phyloP scores from a whole-genome alignment of 78 protist species.

The Dictyostelium capitatum region DNA sequence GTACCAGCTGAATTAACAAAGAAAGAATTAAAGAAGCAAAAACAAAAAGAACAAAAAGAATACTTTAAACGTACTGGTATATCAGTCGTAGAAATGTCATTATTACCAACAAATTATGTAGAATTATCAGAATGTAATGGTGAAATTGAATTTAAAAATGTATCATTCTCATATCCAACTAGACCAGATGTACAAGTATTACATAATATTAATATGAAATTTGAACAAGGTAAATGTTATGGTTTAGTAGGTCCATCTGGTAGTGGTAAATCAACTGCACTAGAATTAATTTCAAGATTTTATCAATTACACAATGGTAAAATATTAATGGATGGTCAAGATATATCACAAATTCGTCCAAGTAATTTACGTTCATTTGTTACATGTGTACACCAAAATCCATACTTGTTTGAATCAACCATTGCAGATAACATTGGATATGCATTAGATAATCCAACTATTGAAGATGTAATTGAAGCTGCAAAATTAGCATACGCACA shows the following conservation, averaged over 20 bases:
- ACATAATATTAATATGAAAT: constrained; percentile 52
- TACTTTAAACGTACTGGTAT: constrained; percentile 56
- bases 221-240: constrained; percentile 85
- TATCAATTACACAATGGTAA: constrained; percentile 77
- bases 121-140: constrained; percentile 33
- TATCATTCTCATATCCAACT: constrained; percentile 86
- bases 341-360: constrained; percentile 56
- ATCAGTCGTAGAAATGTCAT: constrained; percentile 25
- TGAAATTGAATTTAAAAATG: constrained; percentile 83
- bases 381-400: constrained; percentile 90
- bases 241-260: constrained; percentile 94
- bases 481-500: constrained; percentile 93
- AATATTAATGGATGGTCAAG: constrained; percentile 84
- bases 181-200: constrained; percentile 84
- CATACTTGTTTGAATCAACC: constrained; percentile 87
- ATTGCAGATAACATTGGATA: constrained; percentile 77
- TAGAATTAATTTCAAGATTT: constrained; percentile 79
- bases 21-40: constrained; percentile 35
- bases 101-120: constrained; percentile 11
- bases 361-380: constrained; percentile 75
- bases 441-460: constrained; percentile 52
- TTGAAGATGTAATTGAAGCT: constrained; percentile 86
- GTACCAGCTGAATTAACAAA: background rate
- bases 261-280: constrained; percentile 90
- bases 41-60: background rate